Conservation (phyloP, 345 rosid genomes). For the Hypericum perforatum region DNA sequence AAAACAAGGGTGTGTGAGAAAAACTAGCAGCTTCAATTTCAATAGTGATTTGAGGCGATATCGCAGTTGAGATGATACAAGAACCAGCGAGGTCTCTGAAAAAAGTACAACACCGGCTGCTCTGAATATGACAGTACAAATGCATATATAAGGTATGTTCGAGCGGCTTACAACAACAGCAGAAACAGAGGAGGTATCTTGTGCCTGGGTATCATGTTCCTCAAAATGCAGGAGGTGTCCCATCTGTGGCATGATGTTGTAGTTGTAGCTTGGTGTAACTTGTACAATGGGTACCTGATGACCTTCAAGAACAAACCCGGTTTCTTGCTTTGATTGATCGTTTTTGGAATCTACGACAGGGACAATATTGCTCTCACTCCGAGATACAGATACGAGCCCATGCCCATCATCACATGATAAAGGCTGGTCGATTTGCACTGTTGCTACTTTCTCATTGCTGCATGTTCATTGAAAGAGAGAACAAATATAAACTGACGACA, state of each 20-base stretch:
- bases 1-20: neutral
- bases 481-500: too few species aligned
- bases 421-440: slow-evolving; percentile 26
- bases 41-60: too few species aligned
- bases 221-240: slow-evolving; percentile 38
- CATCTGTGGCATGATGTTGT: slow-evolving; percentile 43
- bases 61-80: too few species aligned
- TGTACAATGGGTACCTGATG: slow-evolving; percentile 39
- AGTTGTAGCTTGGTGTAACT: slow-evolving; percentile 40
- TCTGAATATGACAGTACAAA: too few species aligned
- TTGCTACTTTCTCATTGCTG: slow-evolving; percentile 35
- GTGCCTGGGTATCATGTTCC: slow-evolving; percentile 40
- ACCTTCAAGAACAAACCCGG: slow-evolving; percentile 27
- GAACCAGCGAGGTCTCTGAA: too few species aligned
- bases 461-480: slow-evolving; percentile 3
- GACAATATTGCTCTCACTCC: slow-evolving; percentile 17
- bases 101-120: too few species aligned
- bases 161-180: slow-evolving; percentile 30
- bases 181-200: slow-evolving; percentile 27
- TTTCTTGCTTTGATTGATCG: slow-evolving; percentile 33
- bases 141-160: neutral
- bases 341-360: slow-evolving; percentile 17
- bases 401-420: slow-evolving; percentile 21
- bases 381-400: slow-evolving; percentile 24
- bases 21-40: too few species aligned